Conservation (phyloP, 352 stramenopile species). For the Globisporangium cylindrosporum region DNA sequence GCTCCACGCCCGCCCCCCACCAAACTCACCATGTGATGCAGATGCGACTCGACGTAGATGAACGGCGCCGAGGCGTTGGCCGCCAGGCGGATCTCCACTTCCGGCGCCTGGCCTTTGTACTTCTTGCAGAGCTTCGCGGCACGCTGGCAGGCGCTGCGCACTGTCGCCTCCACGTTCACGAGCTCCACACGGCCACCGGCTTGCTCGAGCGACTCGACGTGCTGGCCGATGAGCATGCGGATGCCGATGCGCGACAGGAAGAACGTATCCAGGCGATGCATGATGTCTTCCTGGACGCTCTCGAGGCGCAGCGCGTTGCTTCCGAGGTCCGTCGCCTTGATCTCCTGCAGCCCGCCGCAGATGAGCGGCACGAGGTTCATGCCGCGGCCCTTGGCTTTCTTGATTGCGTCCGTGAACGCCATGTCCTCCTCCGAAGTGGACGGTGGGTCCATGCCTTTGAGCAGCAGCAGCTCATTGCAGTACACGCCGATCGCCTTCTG, state of each 20-base stretch:
- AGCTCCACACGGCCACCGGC: slow-evolving; percentile 69
- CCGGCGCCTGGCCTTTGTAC: slow-evolving; percentile 54
- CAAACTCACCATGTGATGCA: slow-evolving; percentile 79
- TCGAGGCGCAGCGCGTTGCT: slow-evolving; percentile 55
- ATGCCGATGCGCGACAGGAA: slow-evolving; percentile 99
- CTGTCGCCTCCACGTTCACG: slow-evolving; percentile 65
- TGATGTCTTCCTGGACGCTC: slow-evolving; percentile 71
- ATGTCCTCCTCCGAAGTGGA: slow-evolving; percentile 54
- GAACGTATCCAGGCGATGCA: slow-evolving; percentile 94
- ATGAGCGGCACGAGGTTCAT: slow-evolving; percentile 80
- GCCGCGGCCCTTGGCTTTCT: slow-evolving; percentile 47
- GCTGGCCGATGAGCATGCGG: slow-evolving; percentile 97
- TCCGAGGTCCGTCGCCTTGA: slow-evolving; percentile 61
- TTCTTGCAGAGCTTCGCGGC: slow-evolving; percentile 50
- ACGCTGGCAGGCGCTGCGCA: slow-evolving; percentile 51
- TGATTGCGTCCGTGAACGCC: slow-evolving; percentile 58
- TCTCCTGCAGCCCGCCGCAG: slow-evolving; percentile 68
- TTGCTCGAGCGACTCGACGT: slow-evolving; percentile 65
- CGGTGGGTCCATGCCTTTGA: slow-evolving; percentile 42
- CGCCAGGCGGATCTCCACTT: slow-evolving; percentile 53
- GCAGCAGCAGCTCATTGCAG: slow-evolving; percentile 44
- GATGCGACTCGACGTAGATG: slow-evolving; percentile 79
- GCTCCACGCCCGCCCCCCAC: not conserved
- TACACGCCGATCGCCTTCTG: slow-evolving; percentile 66
- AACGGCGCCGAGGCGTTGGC: slow-evolving; percentile 56